Percentiles rank a stretch among this genome's conserved stretches.
Evolutionary conservation across 2,329 filamentous ascomycete species (phyloP).

Genomic region (Trichoderma sp.): DNA sequence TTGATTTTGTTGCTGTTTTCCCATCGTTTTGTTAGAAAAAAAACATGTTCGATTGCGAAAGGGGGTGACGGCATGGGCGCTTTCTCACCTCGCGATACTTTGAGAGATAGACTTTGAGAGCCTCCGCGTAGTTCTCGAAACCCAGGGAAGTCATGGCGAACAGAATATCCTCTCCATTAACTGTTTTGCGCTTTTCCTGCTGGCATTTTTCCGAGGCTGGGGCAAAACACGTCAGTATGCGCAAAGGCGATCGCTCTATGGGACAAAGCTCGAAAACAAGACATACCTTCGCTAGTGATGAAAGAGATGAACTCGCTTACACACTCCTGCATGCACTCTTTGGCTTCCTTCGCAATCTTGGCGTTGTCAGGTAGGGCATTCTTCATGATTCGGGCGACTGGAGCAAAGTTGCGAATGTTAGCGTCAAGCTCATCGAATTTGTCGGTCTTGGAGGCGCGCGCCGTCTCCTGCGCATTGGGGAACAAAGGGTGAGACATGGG

Average conservation of each 20-base stretch:
- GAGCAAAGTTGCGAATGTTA: slow-evolving; percentile 91
- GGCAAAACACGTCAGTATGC: not conserved
- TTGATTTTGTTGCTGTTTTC: slow-evolving; percentile 41
- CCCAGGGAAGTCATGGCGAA: slow-evolving; percentile 99
- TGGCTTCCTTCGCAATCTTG: slow-evolving; percentile 98
- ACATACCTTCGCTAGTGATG: slow-evolving; percentile 95
- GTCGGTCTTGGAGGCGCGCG: slow-evolving; percentile 46
- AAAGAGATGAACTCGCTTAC: slow-evolving; percentile 99
- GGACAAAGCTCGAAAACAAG: not conserved
- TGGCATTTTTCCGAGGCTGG: slow-evolving; percentile 98
- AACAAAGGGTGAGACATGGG: slow-evolving; percentile 61
- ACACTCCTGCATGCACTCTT: slow-evolving; percentile 99
- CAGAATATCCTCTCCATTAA: slow-evolving; percentile 97
- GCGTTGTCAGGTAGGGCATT: slow-evolving; percentile 94
- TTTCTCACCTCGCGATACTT: slow-evolving; percentile 91
- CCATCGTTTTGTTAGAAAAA: not conserved
- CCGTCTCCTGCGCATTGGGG: slow-evolving; percentile 49
- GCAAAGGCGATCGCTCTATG: not conserved
- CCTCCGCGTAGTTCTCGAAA: slow-evolving; percentile 98
- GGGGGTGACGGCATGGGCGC: too few species aligned
- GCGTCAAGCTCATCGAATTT: slow-evolving; percentile 65
- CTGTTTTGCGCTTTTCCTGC: slow-evolving; percentile 98
- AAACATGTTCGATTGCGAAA: not conserved
- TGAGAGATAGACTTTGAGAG: slow-evolving; percentile 94
- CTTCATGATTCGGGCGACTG: slow-evolving; percentile 99